Conservation (phyloP, 306 rosid species). For the Calophaca sinica region DNA sequence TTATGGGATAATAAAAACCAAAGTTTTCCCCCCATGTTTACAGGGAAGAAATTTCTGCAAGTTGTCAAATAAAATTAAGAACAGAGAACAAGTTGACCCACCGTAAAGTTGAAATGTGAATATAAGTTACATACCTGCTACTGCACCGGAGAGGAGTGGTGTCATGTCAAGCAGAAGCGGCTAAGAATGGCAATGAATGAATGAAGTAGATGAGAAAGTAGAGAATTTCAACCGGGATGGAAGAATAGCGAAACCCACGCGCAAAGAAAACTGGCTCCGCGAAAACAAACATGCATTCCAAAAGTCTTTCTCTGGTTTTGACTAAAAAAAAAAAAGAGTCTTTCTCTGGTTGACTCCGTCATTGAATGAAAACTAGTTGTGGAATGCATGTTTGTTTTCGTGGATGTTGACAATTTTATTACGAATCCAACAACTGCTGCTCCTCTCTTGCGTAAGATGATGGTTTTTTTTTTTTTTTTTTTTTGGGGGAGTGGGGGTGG, state of each 20-base stretch:
- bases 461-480: too few relatives aligned
- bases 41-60: too few relatives aligned
- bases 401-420: conserved; percentile 29
- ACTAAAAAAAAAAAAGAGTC: too few relatives aligned
- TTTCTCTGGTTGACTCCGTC: too few relatives aligned
- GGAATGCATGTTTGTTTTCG: too few relatives aligned
- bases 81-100: too few relatives aligned
- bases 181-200: not conserved
- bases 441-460: not conserved
- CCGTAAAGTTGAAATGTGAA: not conserved
- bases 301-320: too few relatives aligned
- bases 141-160: not conserved
- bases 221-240: not conserved
- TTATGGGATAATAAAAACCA: not conserved
- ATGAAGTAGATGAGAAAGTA: not conserved
- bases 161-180: not conserved
- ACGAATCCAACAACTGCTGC: conserved; percentile 46
- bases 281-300: too few relatives aligned
- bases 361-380: too few relatives aligned
- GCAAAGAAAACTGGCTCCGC: too few relatives aligned
- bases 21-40: conserved; percentile 41
- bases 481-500: too few relatives aligned
- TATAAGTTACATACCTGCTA: not conserved
- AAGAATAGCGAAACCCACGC: too few relatives aligned
- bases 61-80: conserved; percentile 10